A percentile compares a stretch with the other conserved stretches of the same genome.
Evolutionary conservation across 176 grass and related monocot genomes (phyloP).

Genomic region (Oryza glumipatula): DNA sequence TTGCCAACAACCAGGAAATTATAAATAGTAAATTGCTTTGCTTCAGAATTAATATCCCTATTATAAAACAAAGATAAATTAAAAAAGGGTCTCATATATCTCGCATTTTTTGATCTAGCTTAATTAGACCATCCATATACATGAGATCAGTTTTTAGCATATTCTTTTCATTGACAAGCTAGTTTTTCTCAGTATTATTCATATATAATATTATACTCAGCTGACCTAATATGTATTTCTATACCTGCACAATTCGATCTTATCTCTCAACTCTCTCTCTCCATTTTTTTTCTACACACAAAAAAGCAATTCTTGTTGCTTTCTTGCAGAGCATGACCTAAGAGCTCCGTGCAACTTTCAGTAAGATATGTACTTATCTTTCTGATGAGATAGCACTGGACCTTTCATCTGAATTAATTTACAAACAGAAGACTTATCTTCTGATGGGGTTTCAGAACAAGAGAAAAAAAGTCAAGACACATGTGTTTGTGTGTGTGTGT

Average conservation of each 20-base stretch:
- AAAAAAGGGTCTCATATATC: not conserved
- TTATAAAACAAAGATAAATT: not conserved
- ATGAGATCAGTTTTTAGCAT: not conserved
- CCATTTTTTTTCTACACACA: not conserved
- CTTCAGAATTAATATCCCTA: not conserved
- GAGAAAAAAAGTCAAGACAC: not conserved
- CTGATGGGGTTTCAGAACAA: not conserved
- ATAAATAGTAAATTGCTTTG: not conserved
- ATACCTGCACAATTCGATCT: not conserved
- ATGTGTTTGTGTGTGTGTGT: not conserved
- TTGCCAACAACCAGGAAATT: slow-evolving; percentile 18
- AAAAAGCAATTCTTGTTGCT: slow-evolving; percentile 41
- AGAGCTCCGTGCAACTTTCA: slow-evolving; percentile 29
- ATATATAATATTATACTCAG: not conserved
- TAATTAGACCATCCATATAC: not conserved
- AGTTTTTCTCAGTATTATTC: not conserved
- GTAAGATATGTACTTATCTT: not conserved
- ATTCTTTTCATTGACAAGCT: not conserved
- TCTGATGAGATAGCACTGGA: not conserved
- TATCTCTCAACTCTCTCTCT: not conserved
- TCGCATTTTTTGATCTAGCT: slow-evolving; percentile 9
- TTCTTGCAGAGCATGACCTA: slow-evolving; percentile 35
- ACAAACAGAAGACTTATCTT: not conserved
- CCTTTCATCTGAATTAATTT: not conserved
- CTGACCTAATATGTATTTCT: not conserved